A percentile compares a stretch with the other conserved stretches of the same genome.
Conservation (phyloP, 306 rosid species). For the Dryas alaskensis region DNA sequence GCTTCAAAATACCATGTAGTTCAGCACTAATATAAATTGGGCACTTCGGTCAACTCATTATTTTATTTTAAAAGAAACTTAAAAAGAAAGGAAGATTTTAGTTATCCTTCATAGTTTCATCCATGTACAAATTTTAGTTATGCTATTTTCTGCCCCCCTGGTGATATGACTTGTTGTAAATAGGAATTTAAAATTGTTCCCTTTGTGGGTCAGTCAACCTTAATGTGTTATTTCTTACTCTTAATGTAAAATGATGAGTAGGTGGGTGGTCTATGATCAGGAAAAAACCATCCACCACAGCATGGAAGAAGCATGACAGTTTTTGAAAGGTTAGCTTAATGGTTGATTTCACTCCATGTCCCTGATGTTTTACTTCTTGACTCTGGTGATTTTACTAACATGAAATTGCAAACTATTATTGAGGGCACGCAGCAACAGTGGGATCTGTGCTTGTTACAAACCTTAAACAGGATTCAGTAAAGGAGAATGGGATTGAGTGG, state of each 20-base stretch:
- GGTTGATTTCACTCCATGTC: slow-evolving; percentile 12
- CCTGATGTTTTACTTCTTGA: background rate
- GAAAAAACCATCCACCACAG: slow-evolving; percentile 71
- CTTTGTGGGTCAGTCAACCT: slow-evolving; percentile 2
- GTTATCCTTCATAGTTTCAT: too few species aligned
- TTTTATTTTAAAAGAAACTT: too few species aligned
- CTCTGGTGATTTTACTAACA: slow-evolving; percentile 2
- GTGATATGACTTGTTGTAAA: slow-evolving; percentile 41
- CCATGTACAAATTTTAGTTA: too few species aligned
- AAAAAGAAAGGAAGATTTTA: too few species aligned
- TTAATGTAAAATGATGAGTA: slow-evolving; percentile 60
- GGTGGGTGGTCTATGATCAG: slow-evolving; percentile 95
- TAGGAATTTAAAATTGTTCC: slow-evolving; percentile 16
- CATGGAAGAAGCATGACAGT: slow-evolving; percentile 87
- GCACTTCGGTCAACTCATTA: too few species aligned
- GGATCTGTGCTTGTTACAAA: slow-evolving; percentile 87
- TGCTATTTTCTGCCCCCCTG: slow-evolving; percentile 35
- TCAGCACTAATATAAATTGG: too few species aligned
- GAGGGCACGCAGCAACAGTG: slow-evolving; percentile 76
- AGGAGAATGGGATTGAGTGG: slow-evolving; percentile 86
- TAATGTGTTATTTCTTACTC: slow-evolving; percentile 37
- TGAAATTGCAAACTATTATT: slow-evolving; percentile 70
- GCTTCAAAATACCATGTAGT: too few species aligned
- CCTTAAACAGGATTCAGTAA: slow-evolving; percentile 83
- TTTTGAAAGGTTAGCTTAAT: slow-evolving; percentile 67